A percentile compares a stretch with the other conserved stretches of the same genome.
Evolutionary conservation across 257 asterid genomes (phyloP).

Genomic region (Thymus quinquecostatus): DNA sequence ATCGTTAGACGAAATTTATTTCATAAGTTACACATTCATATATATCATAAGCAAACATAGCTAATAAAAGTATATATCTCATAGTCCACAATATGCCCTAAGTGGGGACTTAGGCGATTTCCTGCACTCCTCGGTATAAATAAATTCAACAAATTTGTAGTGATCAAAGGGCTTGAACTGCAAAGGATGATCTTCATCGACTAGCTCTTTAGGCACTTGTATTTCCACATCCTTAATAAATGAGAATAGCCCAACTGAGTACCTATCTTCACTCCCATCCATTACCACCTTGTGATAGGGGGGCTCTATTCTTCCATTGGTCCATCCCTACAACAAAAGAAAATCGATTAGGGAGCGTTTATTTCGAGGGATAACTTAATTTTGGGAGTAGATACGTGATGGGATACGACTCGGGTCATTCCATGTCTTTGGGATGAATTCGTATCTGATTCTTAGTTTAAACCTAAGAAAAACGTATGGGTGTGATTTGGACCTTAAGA

Average conservation of each 20-base stretch:
- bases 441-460: too few species aligned
- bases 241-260: conserved; percentile 25
- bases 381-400: too few species aligned
- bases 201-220: conserved; percentile 22
- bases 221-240: conserved; percentile 28
- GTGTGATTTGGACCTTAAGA: too few species aligned
- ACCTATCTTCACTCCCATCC: conserved; percentile 37
- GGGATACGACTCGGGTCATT: too few species aligned
- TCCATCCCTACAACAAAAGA: conserved; percentile 43
- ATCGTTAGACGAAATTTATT: too few species aligned
- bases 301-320: conserved; percentile 50
- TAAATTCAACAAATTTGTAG: conserved; percentile 41
- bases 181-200: conserved; percentile 30
- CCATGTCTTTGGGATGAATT: too few species aligned
- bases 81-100: conserved; percentile 50
- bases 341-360: too few species aligned
- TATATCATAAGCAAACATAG: too few species aligned
- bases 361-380: too few species aligned
- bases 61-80: not conserved
- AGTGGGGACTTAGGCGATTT: conserved; percentile 37
- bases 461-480: too few species aligned
- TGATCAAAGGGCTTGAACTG: conserved; percentile 45
- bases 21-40: not conserved
- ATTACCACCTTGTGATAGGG: conserved; percentile 43
- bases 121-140: conserved; percentile 41